These are phyloP conservation scores for Diaporthe citrichinensis DNA, from an alignment of 2,329 filamentous ascomycete species.

Conservation along the genomic window DNA sequence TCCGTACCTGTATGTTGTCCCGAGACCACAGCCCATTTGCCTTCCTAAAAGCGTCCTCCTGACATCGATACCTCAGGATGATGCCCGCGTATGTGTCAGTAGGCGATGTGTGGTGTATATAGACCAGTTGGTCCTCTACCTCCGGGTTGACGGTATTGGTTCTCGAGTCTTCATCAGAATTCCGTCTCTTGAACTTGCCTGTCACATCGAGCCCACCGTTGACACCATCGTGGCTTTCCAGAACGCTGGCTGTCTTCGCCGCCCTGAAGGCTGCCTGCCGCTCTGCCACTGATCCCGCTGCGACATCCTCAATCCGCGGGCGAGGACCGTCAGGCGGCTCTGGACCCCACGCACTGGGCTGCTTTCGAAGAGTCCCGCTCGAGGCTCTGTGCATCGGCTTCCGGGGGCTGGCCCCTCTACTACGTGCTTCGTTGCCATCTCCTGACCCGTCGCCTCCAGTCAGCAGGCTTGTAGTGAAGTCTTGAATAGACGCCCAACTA, in stretches of 20 bases:
- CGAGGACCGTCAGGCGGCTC: constrained; percentile 56
- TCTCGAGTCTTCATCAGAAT: constrained; percentile 72
- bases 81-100: constrained; percentile 93
- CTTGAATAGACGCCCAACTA: constrained; percentile 69
- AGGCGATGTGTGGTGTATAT: constrained; percentile 87
- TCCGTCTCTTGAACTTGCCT: constrained; percentile 74
- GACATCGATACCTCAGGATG: constrained; percentile 90
- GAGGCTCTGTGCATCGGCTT: constrained; percentile 51
- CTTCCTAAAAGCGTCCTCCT: constrained; percentile 84
- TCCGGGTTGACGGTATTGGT: constrained; percentile 66
- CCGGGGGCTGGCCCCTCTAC: constrained; percentile 48
- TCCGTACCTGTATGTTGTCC: constrained; percentile 88
- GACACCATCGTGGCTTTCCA: constrained; percentile 73
- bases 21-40: constrained; percentile 96
- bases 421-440: constrained; percentile 52
- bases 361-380: constrained; percentile 44
- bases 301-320: constrained; percentile 63
- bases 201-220: constrained; percentile 70
- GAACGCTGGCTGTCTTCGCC: constrained; percentile 69
- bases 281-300: constrained; percentile 66
- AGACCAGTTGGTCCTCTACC: constrained; percentile 84
- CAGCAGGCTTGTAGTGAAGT: constrained; percentile 64
- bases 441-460: constrained; percentile 50
- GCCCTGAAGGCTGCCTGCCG: constrained; percentile 69
- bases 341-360: constrained; percentile 63